A percentile compares a stretch with the other conserved stretches of the same genome.
phyloP scores from a whole-genome alignment of 1,284 basidiomycete genomes.

The Naganishia sp. region DNA sequence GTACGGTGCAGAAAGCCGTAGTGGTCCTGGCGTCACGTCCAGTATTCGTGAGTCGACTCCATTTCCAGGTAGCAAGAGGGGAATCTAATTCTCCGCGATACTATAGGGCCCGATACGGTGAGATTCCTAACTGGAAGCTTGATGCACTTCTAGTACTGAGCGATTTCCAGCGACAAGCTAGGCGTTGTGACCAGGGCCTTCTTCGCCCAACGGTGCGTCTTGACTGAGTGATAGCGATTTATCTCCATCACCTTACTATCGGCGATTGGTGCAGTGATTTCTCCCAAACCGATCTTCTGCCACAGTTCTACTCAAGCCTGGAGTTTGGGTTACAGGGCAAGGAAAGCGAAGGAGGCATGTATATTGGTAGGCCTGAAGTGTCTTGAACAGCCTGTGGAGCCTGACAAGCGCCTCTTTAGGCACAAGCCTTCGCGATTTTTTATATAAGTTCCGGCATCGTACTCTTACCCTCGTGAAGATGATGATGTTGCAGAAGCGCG shows the following conservation, averaged over 20 bases:
- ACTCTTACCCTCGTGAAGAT: slow-evolving; percentile 94
- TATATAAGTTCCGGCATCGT: slow-evolving; percentile 90
- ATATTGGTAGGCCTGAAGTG: slow-evolving; percentile 45
- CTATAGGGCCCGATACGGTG: slow-evolving; percentile 67
- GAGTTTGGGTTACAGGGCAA: slow-evolving; percentile 57
- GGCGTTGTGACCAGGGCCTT: slow-evolving; percentile 92
- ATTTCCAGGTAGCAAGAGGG: neutral
- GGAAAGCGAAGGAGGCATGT: slow-evolving; percentile 49
- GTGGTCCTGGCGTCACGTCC: slow-evolving; percentile 89
- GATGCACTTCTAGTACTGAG: neutral
- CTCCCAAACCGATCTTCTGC: slow-evolving; percentile 74
- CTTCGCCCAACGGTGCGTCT: slow-evolving; percentile 72
- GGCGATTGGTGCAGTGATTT: slow-evolving; percentile 65
- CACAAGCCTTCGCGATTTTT: slow-evolving; percentile 85
- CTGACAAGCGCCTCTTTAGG: slow-evolving; percentile 56
- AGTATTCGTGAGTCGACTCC: slow-evolving; percentile 62
- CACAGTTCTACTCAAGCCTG: slow-evolving; percentile 75
- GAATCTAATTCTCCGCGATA: neutral
- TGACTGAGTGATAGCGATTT: neutral
- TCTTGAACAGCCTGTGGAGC: neutral
- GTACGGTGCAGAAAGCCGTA: slow-evolving; percentile 96
- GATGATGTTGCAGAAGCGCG: slow-evolving; percentile 86
- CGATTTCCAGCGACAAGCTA: slow-evolving; percentile 70
- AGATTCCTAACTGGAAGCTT: slow-evolving; percentile 33
- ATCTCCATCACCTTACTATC: neutral